Evolutionary conservation across 345 rosid species (phyloP), one percentile per base, ranked within the genome.

Genomic region (Camelina laxa): DNA sequence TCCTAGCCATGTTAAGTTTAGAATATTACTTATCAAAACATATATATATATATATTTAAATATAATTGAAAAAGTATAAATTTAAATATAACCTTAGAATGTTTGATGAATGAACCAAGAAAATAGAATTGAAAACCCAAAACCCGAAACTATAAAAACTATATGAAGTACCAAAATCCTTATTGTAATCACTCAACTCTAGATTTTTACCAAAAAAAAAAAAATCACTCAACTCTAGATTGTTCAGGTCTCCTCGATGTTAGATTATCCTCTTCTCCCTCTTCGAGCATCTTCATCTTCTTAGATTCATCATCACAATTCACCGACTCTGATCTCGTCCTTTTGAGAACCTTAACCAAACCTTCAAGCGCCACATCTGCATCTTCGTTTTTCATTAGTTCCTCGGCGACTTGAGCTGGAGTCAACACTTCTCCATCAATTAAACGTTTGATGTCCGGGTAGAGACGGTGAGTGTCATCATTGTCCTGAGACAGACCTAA

Each of bases 331-430:
- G 12, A 35, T 6, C 76, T 74, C 83, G 79, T 82, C 36, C 62
- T 14, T 71, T 86, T 69, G 4, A 88, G 79, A 41, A 79, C 48
- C 45, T 62, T 83, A 38, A 82, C 73, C 9, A 88, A 73, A 27
- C 78, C 87, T 21, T 66, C 82, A 1, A 86, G 86, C 0, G 87
- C 89, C 67, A 67, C 41, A 47, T 81, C 84, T 3, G 70, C 71
- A 30, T 81, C 83, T 6, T 85, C 87, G 7, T 48, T 76, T 74
- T 75, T 87, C 91, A 86, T 81, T 16, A 88, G 67, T 62, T 83
- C 87, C 73, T 83, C 88, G 0, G 88, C 90, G 1, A 86, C 75
- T 70, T 83, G 80, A 7, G 90, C 86, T 0, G 87, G 90, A 11
- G 81, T 86, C 19, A 82, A 74, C 19, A 73, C 65, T 15, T 62